Evolutionary conservation across 2,329 filamentous ascomycete genomes (phyloP).

Genomic region (Aspergillus sp.): DNA sequence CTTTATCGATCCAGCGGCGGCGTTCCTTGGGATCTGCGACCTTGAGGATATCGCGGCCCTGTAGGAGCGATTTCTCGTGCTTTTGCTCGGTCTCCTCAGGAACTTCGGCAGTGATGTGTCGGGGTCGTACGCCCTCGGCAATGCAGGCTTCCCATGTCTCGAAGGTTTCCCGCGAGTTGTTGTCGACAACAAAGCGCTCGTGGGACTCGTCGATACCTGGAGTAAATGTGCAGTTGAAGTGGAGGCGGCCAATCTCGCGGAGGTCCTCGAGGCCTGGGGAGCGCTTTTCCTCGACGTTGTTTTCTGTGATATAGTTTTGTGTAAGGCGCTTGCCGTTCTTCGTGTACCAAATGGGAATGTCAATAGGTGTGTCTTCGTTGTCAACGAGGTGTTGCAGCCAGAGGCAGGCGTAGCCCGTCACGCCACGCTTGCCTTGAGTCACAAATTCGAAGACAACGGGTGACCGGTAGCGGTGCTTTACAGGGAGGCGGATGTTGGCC

Average conservation of each 20-base stretch:
- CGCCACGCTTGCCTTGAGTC: constrained; percentile 67
- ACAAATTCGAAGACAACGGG: constrained; percentile 90
- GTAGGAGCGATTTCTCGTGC: constrained; percentile 78
- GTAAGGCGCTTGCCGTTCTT: constrained; percentile 74
- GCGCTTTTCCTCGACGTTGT: constrained; percentile 65
- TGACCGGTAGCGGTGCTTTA: constrained; percentile 87
- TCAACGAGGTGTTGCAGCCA: constrained; percentile 89
- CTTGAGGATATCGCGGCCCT: constrained; percentile 80
- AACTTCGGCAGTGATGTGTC: constrained; percentile 73
- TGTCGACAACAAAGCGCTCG: constrained; percentile 79
- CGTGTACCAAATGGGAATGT: constrained; percentile 90
- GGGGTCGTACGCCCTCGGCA: constrained; percentile 78
- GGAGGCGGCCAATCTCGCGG: constrained; percentile 77
- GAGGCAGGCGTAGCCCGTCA: constrained; percentile 76
- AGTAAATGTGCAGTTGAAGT: constrained; percentile 82
- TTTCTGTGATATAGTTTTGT: constrained; percentile 89
- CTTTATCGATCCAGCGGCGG: constrained; percentile 75
- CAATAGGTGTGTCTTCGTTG: constrained; percentile 74
- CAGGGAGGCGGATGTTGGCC: constrained; percentile 73
- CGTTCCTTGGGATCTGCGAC: constrained; percentile 69
- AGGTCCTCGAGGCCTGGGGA: constrained; percentile 76
- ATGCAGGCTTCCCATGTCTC: constrained; percentile 94
- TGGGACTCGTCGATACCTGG: constrained; percentile 89
- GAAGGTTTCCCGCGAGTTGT: constrained; percentile 87
- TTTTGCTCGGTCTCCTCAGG: constrained; percentile 73